A percentile compares a stretch with the other conserved stretches of the same genome.
These are phyloP conservation scores for Kodamaea lidongshanica DNA, from an alignment of 805 yeast species.

Conservation along the genomic window DNA sequence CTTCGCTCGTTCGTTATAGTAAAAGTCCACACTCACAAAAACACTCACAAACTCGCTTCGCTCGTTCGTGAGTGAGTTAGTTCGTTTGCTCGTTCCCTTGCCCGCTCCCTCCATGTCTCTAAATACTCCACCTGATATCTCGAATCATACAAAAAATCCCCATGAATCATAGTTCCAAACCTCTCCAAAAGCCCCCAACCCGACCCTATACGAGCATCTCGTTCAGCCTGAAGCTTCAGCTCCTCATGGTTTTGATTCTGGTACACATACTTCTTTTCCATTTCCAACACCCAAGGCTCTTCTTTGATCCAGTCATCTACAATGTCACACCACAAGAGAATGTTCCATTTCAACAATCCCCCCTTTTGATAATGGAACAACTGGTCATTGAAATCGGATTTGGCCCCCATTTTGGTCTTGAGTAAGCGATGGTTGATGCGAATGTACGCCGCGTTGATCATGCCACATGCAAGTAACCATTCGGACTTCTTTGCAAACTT, in stretches of 20 bases:
- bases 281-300: constrained; percentile 56
- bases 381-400: constrained; percentile 42
- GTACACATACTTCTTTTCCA: constrained; percentile 42
- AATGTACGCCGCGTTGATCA: constrained; percentile 53
- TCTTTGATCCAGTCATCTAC: constrained; percentile 50
- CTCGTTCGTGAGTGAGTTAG: no score
- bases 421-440: constrained; percentile 47
- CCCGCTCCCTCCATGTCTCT: constrained; percentile 32
- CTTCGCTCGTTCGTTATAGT: no score
- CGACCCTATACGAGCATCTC: constrained; percentile 24
- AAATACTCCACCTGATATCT: constrained; percentile 26
- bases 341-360: constrained; percentile 42
- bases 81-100: no score
- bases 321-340: constrained; percentile 47
- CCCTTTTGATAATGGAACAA: constrained; percentile 52
- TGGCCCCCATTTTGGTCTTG: constrained; percentile 43
- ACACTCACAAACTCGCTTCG: no score
- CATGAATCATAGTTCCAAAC: constrained; percentile 32
- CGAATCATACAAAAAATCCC: constrained; percentile 24
- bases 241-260: constrained; percentile 21
- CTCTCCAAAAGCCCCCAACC: constrained; percentile 26
- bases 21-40: no score
- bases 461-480: constrained; percentile 66
- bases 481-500: constrained; percentile 50
- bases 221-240: constrained; percentile 19